These are phyloP conservation scores for Mortierella polycephala DNA, from an alignment of 371 early-diverging fungal genomes.

Conservation along the genomic window DNA sequence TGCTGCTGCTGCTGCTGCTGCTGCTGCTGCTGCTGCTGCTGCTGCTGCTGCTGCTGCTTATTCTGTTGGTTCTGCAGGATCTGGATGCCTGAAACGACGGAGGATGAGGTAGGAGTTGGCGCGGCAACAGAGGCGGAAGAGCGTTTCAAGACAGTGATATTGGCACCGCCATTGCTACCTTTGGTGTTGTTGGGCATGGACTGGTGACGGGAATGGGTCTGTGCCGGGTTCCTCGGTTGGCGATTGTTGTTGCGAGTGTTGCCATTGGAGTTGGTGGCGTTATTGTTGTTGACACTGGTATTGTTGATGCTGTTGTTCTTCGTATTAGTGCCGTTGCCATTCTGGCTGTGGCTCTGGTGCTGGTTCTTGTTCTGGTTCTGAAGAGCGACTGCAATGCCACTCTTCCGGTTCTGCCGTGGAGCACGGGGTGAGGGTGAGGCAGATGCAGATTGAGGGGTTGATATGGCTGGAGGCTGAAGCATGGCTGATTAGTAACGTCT, in stretches of 20 bases:
- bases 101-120: constrained; percentile 4
- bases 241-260: too few species aligned
- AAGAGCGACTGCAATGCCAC: constrained; percentile 20
- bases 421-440: constrained; percentile 9
- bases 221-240: too few species aligned
- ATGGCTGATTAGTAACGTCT: constrained; percentile 10
- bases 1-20: constrained; percentile 3
- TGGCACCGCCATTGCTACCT: constrained; percentile 4
- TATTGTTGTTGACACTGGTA: constrained; percentile 4
- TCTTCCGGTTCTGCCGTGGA: constrained; percentile 21
- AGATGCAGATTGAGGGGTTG: constrained; percentile 10
- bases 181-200: background rate
- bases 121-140: constrained; percentile 18
- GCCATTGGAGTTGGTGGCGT: too few species aligned
- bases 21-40: constrained; percentile 6
- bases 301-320: constrained; percentile 3
- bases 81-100: constrained; percentile 10
- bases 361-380: constrained; percentile 15
- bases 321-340: constrained; percentile 1
- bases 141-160: constrained; percentile 18
- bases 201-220: too few species aligned
- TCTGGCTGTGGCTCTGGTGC: constrained; percentile 1
- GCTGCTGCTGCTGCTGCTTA: constrained; percentile 15
- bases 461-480: constrained; percentile 30
- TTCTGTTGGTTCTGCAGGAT: constrained; percentile 16